phyloP scores from a whole-genome alignment of 345 rosid species.

The Eucalyptus albens region DNA sequence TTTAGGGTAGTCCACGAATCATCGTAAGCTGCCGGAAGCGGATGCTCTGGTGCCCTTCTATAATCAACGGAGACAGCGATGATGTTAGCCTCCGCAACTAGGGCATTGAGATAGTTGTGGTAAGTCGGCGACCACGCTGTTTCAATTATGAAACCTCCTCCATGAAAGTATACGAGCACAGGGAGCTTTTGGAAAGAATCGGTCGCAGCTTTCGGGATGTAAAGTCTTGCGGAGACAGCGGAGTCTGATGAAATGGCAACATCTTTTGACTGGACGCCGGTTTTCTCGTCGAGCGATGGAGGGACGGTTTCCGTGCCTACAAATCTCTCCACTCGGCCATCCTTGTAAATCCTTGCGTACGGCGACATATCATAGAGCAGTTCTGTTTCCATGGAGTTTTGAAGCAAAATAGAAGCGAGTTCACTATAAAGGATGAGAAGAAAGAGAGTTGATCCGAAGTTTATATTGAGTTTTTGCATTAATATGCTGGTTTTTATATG shows the following conservation, averaged over 20 bases:
- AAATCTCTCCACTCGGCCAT: constrained; percentile 22
- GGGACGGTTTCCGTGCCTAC: constrained; percentile 1
- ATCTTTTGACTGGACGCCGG: constrained; percentile 13
- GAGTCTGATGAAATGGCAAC: background rate
- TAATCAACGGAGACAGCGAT: background rate
- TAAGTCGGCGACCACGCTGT: too few relatives aligned
- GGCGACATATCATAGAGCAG: constrained; percentile 4
- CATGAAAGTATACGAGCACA: background rate
- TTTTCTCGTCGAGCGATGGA: background rate
- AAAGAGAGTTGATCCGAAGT: background rate
- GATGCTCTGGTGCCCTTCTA: constrained; percentile 47
- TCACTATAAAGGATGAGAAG: background rate
- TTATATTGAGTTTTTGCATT: background rate
- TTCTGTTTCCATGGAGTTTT: background rate
- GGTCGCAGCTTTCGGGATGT: constrained; percentile 1
- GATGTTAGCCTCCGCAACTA: background rate
- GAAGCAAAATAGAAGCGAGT: background rate
- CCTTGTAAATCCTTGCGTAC: constrained; percentile 1
- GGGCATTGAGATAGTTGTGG: too few relatives aligned
- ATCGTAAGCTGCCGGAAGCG: constrained; percentile 32
- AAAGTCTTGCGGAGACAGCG: constrained; percentile 6
- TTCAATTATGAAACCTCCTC: too few relatives aligned
- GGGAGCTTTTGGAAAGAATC: constrained; percentile 12
- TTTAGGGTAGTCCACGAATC: constrained; percentile 37
- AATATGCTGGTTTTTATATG: background rate